These are phyloP conservation scores for Russula sp. DNA, from an alignment of 768 basidiomycete species.

Conservation along the genomic window DNA sequence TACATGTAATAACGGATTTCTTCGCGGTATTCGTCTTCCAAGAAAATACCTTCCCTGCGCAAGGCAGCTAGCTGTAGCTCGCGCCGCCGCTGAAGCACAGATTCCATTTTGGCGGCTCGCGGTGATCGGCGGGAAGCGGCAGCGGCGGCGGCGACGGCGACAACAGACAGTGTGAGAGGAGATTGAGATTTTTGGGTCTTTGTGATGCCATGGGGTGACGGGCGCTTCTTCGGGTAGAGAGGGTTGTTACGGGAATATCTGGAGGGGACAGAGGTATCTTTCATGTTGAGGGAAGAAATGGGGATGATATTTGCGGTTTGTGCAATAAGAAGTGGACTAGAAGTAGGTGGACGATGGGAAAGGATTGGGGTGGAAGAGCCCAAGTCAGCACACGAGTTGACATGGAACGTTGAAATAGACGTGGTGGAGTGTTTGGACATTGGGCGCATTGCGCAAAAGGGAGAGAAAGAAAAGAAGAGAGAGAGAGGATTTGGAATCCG, in stretches of 20 bases:
- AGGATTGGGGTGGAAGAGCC: slow-evolving; percentile 15
- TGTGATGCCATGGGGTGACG: slow-evolving; percentile 70
- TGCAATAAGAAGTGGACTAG: slow-evolving; percentile 28
- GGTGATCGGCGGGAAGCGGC: slow-evolving; percentile 50
- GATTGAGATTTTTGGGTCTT: slow-evolving; percentile 49
- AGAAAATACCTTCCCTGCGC: slow-evolving; percentile 63
- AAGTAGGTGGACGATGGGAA: slow-evolving; percentile 21
- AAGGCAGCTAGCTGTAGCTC: slow-evolving; percentile 61
- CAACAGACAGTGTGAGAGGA: slow-evolving; percentile 39
- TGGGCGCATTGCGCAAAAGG: not conserved
- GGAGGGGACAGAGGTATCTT: slow-evolving; percentile 61
- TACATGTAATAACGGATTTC: slow-evolving; percentile 94
- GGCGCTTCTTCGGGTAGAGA: slow-evolving; percentile 79
- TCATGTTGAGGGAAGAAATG: slow-evolving; percentile 48
- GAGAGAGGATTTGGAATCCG: not conserved
- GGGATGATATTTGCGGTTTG: slow-evolving; percentile 36
- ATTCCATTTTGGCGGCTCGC: slow-evolving; percentile 52
- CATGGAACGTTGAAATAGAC: not conserved
- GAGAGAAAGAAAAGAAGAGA: not conserved
- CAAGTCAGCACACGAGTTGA: slow-evolving; percentile 14
- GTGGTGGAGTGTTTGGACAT: not conserved
- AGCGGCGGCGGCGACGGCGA: slow-evolving; percentile 33
- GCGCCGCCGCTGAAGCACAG: slow-evolving; percentile 58
- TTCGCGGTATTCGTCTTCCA: slow-evolving; percentile 93
- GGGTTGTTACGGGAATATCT: slow-evolving; percentile 54